phyloP scores from a whole-genome alignment of 140 eudicot genomes.

The Senecio squalidus region DNA sequence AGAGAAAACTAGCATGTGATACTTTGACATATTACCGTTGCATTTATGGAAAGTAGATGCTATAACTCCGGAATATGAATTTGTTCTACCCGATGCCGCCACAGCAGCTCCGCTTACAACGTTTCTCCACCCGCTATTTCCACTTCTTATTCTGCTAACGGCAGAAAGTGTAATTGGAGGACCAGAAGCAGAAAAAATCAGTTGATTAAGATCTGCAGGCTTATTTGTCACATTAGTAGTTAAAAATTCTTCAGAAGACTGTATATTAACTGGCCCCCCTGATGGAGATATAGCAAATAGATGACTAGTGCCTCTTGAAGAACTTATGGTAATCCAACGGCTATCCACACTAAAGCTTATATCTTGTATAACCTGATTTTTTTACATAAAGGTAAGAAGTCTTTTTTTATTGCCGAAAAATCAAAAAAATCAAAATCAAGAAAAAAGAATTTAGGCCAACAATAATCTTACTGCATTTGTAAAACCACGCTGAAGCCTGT shows the following conservation, averaged over 20 bases:
- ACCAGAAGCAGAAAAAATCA: neutral
- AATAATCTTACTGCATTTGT: conserved; percentile 73
- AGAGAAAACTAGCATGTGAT: conserved; percentile 66
- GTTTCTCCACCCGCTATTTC: conserved; percentile 67
- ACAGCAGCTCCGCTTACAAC: conserved; percentile 68
- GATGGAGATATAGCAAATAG: conserved; percentile 75
- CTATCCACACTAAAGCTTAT: conserved; percentile 91
- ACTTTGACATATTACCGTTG: conserved; percentile 40
- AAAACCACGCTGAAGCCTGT: conserved; percentile 85
- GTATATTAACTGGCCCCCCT: conserved; percentile 44
- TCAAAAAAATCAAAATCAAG: conserved; percentile 10
- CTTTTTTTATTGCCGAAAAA: neutral
- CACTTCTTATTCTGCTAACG: conserved; percentile 68
- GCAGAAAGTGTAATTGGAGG: conserved; percentile 52
- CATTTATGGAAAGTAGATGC: conserved; percentile 66
- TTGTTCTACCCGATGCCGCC: conserved; percentile 56
- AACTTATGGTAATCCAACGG: conserved; percentile 80
- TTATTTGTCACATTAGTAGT: conserved; percentile 25
- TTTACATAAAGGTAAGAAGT: neutral
- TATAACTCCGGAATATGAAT: conserved; percentile 51
- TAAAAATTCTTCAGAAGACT: conserved; percentile 30
- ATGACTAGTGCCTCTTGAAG: conserved; percentile 89
- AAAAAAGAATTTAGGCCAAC: neutral
- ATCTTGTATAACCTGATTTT: conserved; percentile 76
- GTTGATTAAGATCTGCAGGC: conserved; percentile 1